A percentile compares a stretch with the other conserved stretches of the same genome.
phyloP scores from a whole-genome alignment of 2,329 filamentous ascomycete species.

The Fusarium sp. region DNA sequence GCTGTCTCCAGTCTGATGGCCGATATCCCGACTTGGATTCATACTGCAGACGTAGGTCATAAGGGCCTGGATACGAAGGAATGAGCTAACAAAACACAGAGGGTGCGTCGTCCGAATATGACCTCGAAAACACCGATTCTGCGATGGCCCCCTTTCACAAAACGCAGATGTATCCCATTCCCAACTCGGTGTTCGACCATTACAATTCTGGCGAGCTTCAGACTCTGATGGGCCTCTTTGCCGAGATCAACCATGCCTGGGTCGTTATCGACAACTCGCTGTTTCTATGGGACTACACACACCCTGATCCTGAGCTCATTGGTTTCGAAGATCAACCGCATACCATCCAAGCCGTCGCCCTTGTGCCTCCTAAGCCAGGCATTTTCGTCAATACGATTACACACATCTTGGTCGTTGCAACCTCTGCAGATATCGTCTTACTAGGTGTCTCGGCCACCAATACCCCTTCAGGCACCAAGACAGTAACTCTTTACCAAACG shows the following conservation, averaged over 20 bases:
- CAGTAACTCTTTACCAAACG: conserved; percentile 86
- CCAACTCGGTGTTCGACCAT: conserved; percentile 91
- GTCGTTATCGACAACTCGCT: conserved; percentile 95
- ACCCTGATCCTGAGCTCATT: conserved; percentile 89
- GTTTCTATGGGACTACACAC: conserved; percentile 97
- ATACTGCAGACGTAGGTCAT: conserved; percentile 83
- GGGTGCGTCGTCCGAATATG: conserved; percentile 92
- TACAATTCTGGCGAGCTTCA: conserved; percentile 89
- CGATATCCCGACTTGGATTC: conserved; percentile 90
- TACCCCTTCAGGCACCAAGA: conserved; percentile 75
- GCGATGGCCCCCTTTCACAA: conserved; percentile 93
- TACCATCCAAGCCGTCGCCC: conserved; percentile 89
- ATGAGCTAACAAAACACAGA: conserved; percentile 64
- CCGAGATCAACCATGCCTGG: conserved; percentile 95
- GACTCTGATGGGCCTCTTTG: conserved; percentile 95
- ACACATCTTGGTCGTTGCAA: conserved; percentile 90
- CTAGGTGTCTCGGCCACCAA: conserved; percentile 82
- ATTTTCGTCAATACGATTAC: conserved; percentile 91
- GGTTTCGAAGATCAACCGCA: conserved; percentile 91
- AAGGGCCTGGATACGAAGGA: background rate
- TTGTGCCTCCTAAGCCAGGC: conserved; percentile 84
- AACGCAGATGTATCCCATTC: conserved; percentile 87
- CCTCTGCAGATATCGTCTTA: conserved; percentile 84
- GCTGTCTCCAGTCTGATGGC: conserved; percentile 79
- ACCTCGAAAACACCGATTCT: conserved; percentile 74